Percentiles rank a stretch among this genome's conserved stretches.
phyloP scores from a whole-genome alignment of 371 early-diverging fungal species.

The Mucor sp. region DNA sequence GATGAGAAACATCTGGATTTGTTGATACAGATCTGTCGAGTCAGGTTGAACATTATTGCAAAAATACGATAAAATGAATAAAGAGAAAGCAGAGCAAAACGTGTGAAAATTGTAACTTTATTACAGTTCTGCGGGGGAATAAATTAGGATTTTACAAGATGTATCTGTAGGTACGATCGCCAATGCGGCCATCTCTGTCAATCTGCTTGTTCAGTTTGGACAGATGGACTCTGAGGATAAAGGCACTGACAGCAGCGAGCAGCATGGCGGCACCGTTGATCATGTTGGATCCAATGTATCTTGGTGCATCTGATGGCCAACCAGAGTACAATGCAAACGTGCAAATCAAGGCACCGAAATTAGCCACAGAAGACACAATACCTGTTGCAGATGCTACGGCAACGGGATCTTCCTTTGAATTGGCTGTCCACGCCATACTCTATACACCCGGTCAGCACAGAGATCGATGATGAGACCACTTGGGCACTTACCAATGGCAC shows the following conservation, averaged over 20 bases:
- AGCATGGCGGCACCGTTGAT: conserved; percentile 51
- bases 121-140: not conserved
- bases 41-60: not conserved
- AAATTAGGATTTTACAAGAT: conserved; percentile 14
- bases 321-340: conserved; percentile 54
- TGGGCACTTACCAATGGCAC: conserved; percentile 43
- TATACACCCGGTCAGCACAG: not conserved
- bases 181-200: conserved; percentile 22
- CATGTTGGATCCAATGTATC: conserved; percentile 53
- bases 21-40: not conserved
- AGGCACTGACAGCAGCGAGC: conserved; percentile 41
- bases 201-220: conserved; percentile 33
- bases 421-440: conserved; percentile 59
- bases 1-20: not conserved
- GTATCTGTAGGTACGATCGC: conserved; percentile 21
- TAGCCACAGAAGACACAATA: conserved; percentile 51
- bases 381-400: conserved; percentile 51
- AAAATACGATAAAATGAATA: not conserved
- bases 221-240: conserved; percentile 31
- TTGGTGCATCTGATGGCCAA: conserved; percentile 51
- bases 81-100: not conserved
- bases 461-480: not conserved
- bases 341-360: conserved; percentile 49
- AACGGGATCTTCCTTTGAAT: conserved; percentile 44
- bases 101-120: not conserved